Base-by-base conservation (phyloP, 768 basidiomycete species). In the Jaapia argillacea region DNA sequence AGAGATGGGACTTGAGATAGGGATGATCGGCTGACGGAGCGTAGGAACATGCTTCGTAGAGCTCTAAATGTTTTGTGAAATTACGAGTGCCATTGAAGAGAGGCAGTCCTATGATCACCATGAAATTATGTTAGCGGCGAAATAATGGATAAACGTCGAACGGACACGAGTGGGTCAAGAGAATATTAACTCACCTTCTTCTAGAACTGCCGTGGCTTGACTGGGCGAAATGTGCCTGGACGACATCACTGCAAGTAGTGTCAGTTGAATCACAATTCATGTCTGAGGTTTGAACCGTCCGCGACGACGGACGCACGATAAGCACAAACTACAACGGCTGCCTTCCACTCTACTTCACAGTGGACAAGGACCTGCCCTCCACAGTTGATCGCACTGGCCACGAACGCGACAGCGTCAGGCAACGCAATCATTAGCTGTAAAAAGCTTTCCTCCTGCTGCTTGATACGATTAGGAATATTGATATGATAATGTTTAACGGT, bases 351-450 rank as follows among this genome's bases (percentile, higher is more conserved):
- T n/a, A 66, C 61, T 10, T 62, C 58, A 26, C 66, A 77, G 55
- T 78, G 69, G 18, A 81, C 68, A 20, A 81, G 70, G 14, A 80
- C 71, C 24, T 59, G 61, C 2, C 71, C 72, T 4, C 66, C 66
- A 26, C 45, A 51, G 6, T 58, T 52, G 5, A 72, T 51, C 0
- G 72, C 71, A 20, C 66, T 54, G 13, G 58, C 53, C n/a, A 78
- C 64, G 45, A 71, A 76, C 28, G 54, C 51, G 43, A 70, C 72
- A n/a, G 67, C 58, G 4, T 59, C 61, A 7, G 70, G 71, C 3
- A 81, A 61, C 5, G 65, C 62, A 20, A 74, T 52, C 3, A 79
- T 49, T 7, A 77, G 57, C 3, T 57, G 64, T 16, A 65, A 70
- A 18, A 62, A 62, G 6, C 58, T 57, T 20, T 55, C 56, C 24